Evolutionary conservation across 2,329 filamentous ascomycete species (phyloP), one percentile per base, ranked within the genome.

Genomic region (Colletotrichum somersetense): DNA sequence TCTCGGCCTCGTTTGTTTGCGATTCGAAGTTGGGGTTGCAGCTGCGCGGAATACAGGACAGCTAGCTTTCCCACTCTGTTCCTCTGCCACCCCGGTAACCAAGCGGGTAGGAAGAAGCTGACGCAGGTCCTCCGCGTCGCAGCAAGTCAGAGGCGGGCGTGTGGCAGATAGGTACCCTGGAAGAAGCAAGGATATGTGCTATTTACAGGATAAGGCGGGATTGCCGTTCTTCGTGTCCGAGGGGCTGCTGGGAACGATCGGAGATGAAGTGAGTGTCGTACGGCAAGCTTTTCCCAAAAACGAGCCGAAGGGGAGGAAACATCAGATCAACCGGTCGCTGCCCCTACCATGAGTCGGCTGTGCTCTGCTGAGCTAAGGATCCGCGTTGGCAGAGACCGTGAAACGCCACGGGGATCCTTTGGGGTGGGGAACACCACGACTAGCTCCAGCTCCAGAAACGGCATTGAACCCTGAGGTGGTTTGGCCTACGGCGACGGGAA

Each of bases 31-130:
- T 40, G 33, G 7, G 11, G 11, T 63, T 26, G 42, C 62, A 48
- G 42, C 30, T 42, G 52, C 57, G 69, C 65, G 59, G 46, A 46
- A 70, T 70, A 61, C 66, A 61, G 70, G 70, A 72, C 70, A 65
- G 66, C 66, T 72, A 69, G 56, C 66, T 72, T 38, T 23, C 62
- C 26, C 38, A n/a, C 50, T 55, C 18, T 46, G 33, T 18, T 18
- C 14, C 44, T 40, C 50, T 42, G 23, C 26, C 42, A 38, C 59
- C 69, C 66, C 70, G 61, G 70, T 57, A 72, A 72, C 66, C 70
- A 58, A 63, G 70, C 70, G 66, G 66, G 66, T 42, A 55, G 66
- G 59, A 42, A 55, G 48, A 48, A 70, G 70, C 66, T 72, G 70
- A 70, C 66, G 66, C 70, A 70, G 70, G 66, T 72, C 70, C 69